Evolutionary conservation across 768 basidiomycete species (phyloP).

Genomic region (Polyporus arcularius): DNA sequence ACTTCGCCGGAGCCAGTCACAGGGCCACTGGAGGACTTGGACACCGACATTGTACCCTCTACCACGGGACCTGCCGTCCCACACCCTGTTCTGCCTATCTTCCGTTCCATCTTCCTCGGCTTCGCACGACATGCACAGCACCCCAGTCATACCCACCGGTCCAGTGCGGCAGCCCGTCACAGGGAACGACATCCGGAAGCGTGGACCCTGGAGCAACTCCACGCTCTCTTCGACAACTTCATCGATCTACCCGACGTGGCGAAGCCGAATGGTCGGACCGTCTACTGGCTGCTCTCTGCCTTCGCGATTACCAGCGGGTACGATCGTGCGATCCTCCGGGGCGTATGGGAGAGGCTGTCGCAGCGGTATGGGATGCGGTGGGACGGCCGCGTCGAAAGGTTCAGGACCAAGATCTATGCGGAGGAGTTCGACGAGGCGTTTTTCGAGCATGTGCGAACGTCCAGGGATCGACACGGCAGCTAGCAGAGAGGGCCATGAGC

Average conservation of each 20-base stretch:
- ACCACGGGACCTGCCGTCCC: conserved; percentile 37
- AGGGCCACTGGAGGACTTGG: conserved; percentile 24
- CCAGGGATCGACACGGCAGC: neutral
- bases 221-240: conserved; percentile 61
- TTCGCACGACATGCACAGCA: conserved; percentile 57
- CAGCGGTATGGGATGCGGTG: conserved; percentile 48
- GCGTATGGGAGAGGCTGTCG: conserved; percentile 60
- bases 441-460: conserved; percentile 9
- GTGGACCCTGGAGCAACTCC: conserved; percentile 64
- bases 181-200: neutral
- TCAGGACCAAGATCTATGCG: conserved; percentile 44
- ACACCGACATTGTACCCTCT: conserved; percentile 16
- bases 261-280: conserved; percentile 43
- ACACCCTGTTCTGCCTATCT: conserved; percentile 49
- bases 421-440: conserved; percentile 11
- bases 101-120: conserved; percentile 74
- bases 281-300: conserved; percentile 72
- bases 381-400: conserved; percentile 44
- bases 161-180: neutral
- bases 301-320: conserved; percentile 60
- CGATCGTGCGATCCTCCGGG: conserved; percentile 50
- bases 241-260: conserved; percentile 51
- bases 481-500: neutral
- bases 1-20: conserved; percentile 37
- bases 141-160: neutral